phyloP scores from a whole-genome alignment of 2,329 filamentous ascomycete species.

The Calycina marina region DNA sequence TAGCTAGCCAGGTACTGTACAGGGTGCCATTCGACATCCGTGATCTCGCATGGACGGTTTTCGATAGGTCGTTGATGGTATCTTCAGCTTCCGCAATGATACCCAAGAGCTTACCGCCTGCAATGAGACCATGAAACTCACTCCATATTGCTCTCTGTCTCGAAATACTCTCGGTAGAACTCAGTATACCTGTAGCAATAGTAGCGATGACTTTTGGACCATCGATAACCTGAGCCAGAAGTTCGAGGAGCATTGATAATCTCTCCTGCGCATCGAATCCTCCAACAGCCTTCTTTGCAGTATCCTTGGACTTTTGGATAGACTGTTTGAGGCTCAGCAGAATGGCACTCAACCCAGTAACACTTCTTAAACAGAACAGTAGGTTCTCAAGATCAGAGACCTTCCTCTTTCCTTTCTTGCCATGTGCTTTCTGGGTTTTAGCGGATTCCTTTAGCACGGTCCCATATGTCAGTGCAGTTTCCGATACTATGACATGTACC shows the following conservation, averaged over 20 bases:
- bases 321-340: conserved; percentile 53
- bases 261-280: conserved; percentile 21
- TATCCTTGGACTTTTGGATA: conserved; percentile 33
- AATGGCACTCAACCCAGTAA: conserved; percentile 66
- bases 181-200: conserved; percentile 30
- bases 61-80: conserved; percentile 22
- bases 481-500: conserved; percentile 56
- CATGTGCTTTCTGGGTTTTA: conserved; percentile 10
- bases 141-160: conserved; percentile 45
- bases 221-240: conserved; percentile 29
- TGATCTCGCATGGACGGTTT: conserved; percentile 11
- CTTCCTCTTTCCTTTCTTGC: conserved; percentile 4
- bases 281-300: conserved; percentile 16
- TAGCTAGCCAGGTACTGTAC: conserved; percentile 20
- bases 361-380: conserved; percentile 51
- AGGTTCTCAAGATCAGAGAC: conserved; percentile 33
- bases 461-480: conserved; percentile 78
- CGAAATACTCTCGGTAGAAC: conserved; percentile 19
- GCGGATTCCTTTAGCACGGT: conserved; percentile 36
- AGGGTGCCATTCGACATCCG: conserved; percentile 20
- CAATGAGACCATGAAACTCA: conserved; percentile 42
- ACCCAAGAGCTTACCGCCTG: conserved; percentile 44
- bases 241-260: conserved; percentile 26
- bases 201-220: conserved; percentile 27
- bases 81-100: conserved; percentile 38